Evolutionary conservation across 202 grass and related monocot genomes (phyloP), one percentile per base, ranked within the genome.

Genomic region (Saccharum hybrid): DNA sequence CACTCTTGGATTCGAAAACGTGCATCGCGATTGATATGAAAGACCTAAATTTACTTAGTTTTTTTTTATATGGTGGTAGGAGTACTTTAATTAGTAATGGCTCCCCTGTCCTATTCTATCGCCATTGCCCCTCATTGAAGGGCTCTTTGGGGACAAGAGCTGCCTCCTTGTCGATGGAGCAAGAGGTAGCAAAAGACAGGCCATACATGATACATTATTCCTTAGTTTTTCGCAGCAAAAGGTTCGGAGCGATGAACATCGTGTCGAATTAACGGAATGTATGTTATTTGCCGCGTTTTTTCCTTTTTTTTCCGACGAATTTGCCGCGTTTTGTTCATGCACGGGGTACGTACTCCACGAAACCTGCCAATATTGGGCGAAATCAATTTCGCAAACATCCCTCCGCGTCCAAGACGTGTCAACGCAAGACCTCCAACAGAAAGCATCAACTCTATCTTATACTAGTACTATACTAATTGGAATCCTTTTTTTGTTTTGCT

Each of bases 1-100:
- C 82, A 63, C 57, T 68, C 48, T 68, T 89, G 88, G 71, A 89
- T 96, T 92, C 45, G 68, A 68, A 95, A 96, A 90, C 88, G 88
- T 91, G 93, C 78, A 10, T 80, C 83, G 49, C 42, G 64, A 84
- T 60, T 64, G 84, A 84, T 56, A 43, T 42, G 52, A 28, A 56
- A 66, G 22, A n/a, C 18, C 26, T 43, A 56, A 42, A 42, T 45
- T 59, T 16, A 16, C 46, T 85, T 81, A 19, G 39, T 84, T 76
- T n/a, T 26, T 26, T 59, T 37, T 46, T 66, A 41, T 67, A 36
- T 51, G 60, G 79, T 40, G 36, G 28, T 52, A 72, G 72, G 8
- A 51, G 36, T 42, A 16, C 72, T 81, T 82, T 60, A 39, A 39
- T 78, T n/a, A 30, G 51, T 78, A 26, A 76, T 81, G 65, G 69